Evolutionary conservation across 257 asterid species (phyloP).

Genomic region (Solanum gracilifrons): DNA sequence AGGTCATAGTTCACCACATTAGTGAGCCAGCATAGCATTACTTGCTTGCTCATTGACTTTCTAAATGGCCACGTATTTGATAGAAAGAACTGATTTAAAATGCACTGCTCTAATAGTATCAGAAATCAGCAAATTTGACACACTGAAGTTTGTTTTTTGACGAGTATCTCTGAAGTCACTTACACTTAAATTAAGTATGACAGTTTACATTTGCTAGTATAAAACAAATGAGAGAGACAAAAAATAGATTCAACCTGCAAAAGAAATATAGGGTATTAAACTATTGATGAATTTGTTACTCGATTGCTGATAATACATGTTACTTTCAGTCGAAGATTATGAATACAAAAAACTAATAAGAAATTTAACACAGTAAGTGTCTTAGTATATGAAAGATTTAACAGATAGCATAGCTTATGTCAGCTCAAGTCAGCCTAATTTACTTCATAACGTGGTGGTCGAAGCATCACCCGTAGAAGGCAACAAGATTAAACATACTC

Average conservation of each 20-base stretch:
- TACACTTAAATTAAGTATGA: no score
- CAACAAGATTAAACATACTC: neutral
- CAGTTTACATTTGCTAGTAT: no score
- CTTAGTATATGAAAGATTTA: neutral
- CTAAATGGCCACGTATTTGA: neutral
- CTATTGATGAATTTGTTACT: neutral
- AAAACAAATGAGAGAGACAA: neutral
- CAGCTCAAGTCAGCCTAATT: neutral
- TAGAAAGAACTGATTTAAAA: neutral
- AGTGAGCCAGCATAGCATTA: neutral
- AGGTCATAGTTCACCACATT: neutral
- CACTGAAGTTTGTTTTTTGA: neutral
- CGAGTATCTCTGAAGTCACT: neutral
- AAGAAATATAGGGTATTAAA: no score
- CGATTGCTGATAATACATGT: neutral
- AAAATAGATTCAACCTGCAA: neutral
- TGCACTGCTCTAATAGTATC: neutral
- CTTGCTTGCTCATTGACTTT: neutral
- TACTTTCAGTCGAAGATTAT: neutral
- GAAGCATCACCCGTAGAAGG: neutral
- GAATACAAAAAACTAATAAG: neutral
- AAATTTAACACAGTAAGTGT: neutral
- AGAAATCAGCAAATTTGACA: neutral
- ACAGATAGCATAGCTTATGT: neutral
- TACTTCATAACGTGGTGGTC: neutral